A percentile compares a stretch with the other conserved stretches of the same genome.
Evolutionary conservation across 2,329 filamentous ascomycete genomes (phyloP).

Genomic region (Cylindrodendrum hubeiense): DNA sequence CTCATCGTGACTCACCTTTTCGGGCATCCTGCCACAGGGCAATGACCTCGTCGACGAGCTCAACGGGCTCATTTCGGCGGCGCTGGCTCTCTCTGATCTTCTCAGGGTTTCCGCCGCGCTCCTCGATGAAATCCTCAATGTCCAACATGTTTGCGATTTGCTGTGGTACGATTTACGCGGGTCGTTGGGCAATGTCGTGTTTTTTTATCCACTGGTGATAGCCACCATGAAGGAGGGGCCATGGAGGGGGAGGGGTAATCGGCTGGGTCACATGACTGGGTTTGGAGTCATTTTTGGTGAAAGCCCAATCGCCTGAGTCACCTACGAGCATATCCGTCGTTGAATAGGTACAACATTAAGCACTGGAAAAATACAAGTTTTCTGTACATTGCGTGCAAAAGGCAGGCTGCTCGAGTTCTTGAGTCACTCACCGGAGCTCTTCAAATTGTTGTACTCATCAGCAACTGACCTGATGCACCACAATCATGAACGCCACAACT

Average conservation of each 20-base stretch:
- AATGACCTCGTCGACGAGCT: conserved; percentile 92
- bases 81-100: conserved; percentile 93
- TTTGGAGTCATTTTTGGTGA: conserved; percentile 16
- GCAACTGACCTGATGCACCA: background rate
- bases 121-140: conserved; percentile 82
- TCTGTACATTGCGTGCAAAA: background rate
- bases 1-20: conserved; percentile 61
- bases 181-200: conserved; percentile 32
- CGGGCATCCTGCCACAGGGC: conserved; percentile 87
- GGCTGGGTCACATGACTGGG: conserved; percentile 38
- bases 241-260: conserved; percentile 45
- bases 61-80: conserved; percentile 82
- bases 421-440: conserved; percentile 15
- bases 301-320: conserved; percentile 19
- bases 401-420: background rate
- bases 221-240: conserved; percentile 42
- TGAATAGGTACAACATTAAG: background rate
- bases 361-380: background rate
- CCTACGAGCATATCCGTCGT: background rate
- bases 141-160: conserved; percentile 72
- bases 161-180: conserved; percentile 33
- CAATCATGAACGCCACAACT: background rate
- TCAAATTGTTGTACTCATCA: background rate
- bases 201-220: conserved; percentile 41
- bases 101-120: conserved; percentile 92